A percentile compares a stretch with the other conserved stretches of the same genome.
phyloP scores from a whole-genome alignment of 225 moss, liverwort and hornwort species.

The Thuidium tamariscinum region DNA sequence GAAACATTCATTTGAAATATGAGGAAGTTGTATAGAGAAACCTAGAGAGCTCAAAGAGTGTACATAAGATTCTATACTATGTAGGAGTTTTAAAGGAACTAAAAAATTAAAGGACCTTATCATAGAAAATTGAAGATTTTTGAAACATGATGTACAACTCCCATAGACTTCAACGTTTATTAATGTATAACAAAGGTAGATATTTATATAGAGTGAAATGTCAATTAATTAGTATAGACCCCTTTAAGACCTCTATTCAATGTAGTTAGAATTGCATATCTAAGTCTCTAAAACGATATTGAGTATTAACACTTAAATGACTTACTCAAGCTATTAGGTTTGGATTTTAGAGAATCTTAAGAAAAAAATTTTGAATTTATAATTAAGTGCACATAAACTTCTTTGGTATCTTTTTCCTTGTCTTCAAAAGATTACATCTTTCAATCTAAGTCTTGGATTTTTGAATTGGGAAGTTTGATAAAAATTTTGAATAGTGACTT shows the following conservation, averaged over 20 bases:
- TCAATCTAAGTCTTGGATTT: accelerated
- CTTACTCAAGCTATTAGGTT: too few species aligned
- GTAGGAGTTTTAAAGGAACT: too few species aligned
- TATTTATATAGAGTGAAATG: too few species aligned
- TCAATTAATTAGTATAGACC: too few species aligned
- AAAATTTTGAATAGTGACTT: neutral
- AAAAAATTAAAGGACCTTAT: too few species aligned
- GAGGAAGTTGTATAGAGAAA: neutral
- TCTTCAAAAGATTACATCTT: neutral
- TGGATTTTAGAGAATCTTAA: accelerated
- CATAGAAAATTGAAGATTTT: too few species aligned
- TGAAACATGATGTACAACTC: too few species aligned
- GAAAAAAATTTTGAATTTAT: neutral
- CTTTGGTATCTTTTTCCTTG: neutral
- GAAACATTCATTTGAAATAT: neutral
- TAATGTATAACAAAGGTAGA: too few species aligned
- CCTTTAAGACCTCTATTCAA: too few species aligned
- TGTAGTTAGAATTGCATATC: accelerated
- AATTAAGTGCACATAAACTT: neutral
- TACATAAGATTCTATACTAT: too few species aligned
- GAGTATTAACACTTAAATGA: neutral
- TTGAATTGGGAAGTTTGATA: neutral
- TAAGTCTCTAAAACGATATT: neutral
- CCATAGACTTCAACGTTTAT: too few species aligned
- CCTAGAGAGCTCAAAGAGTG: too few species aligned